Percentiles rank a stretch among this genome's conserved stretches.
Conservation (phyloP, 768 basidiomycete genomes). For the Pulveroboletus sp. region DNA sequence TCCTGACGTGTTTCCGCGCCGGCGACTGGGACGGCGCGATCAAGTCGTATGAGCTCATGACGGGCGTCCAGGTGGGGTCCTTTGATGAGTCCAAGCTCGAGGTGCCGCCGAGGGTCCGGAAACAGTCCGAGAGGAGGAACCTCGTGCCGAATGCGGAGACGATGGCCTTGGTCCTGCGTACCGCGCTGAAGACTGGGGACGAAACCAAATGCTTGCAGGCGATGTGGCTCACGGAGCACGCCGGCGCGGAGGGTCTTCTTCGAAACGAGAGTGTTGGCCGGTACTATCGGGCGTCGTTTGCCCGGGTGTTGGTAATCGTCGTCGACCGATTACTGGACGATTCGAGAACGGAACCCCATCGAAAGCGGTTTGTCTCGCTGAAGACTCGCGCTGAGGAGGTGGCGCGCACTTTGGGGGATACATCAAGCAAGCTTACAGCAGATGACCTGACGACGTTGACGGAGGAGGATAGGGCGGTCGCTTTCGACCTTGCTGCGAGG, state of each 20-base stretch:
- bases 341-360: slow-evolving; percentile 14
- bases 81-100: slow-evolving; percentile 39
- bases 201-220: slow-evolving; percentile 53
- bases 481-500: slow-evolving; percentile 29
- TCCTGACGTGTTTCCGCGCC: slow-evolving; percentile 60
- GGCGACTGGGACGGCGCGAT: slow-evolving; percentile 59
- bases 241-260: slow-evolving; percentile 41
- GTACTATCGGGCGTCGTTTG: slow-evolving; percentile 49
- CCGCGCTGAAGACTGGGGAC: slow-evolving; percentile 52
- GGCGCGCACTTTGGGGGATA: slow-evolving; percentile 8
- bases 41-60: slow-evolving; percentile 66
- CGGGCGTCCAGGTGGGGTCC: slow-evolving; percentile 55
- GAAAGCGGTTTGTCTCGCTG: slow-evolving; percentile 18
- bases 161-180: slow-evolving; percentile 53
- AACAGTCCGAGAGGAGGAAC: slow-evolving; percentile 41
- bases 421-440: slow-evolving; percentile 21
- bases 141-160: slow-evolving; percentile 48
- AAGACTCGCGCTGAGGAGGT: slow-evolving; percentile 19
- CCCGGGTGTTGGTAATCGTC: slow-evolving; percentile 40
- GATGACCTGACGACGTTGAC: slow-evolving; percentile 23
- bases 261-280: slow-evolving; percentile 13
- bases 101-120: slow-evolving; percentile 38
- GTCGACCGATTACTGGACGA: slow-evolving; percentile 34
- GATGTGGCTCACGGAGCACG: slow-evolving; percentile 52
- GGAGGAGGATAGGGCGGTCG: slow-evolving; percentile 28